Evolutionary conservation across 371 early-diverging fungal genomes (phyloP).

Genomic region (Syncephalastrum racemosum): DNA sequence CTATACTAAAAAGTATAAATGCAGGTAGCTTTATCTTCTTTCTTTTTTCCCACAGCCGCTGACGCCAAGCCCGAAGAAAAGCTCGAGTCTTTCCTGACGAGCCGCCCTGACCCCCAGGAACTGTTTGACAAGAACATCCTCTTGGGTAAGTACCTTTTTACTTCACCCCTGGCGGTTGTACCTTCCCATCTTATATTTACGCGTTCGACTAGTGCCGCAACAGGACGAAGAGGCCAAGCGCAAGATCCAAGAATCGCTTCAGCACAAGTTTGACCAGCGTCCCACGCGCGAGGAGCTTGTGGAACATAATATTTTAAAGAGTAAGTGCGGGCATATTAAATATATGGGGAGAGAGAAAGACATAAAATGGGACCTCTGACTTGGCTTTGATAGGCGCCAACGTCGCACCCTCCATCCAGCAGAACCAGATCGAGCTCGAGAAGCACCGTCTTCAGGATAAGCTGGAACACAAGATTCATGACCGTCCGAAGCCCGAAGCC

Average conservation of each 20-base stretch:
- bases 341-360: constrained; percentile 22
- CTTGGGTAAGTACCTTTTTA: constrained; percentile 39
- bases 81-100: constrained; percentile 56
- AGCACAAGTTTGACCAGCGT: constrained; percentile 70
- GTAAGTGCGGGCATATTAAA: constrained; percentile 20
- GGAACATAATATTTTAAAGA: constrained; percentile 69
- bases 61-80: constrained; percentile 16
- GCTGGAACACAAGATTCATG: constrained; percentile 58
- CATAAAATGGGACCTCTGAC: constrained; percentile 14
- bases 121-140: constrained; percentile 74
- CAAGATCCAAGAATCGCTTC: constrained; percentile 66
- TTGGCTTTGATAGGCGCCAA: constrained; percentile 25
- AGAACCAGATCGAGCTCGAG: constrained; percentile 39
- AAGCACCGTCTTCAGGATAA: constrained; percentile 52
- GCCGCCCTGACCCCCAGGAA: constrained; percentile 64
- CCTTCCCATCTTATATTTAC: too few species aligned
- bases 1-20: neutral
- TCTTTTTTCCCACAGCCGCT: neutral
- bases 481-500: constrained; percentile 57
- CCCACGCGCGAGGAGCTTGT: constrained; percentile 69
- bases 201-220: constrained; percentile 15
- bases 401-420: constrained; percentile 58
- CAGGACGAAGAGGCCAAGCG: constrained; percentile 57
- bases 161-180: too few species aligned
- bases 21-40: neutral